Conservation (phyloP, 1,284 basidiomycete genomes). For the Limonomyces culmigenus region DNA sequence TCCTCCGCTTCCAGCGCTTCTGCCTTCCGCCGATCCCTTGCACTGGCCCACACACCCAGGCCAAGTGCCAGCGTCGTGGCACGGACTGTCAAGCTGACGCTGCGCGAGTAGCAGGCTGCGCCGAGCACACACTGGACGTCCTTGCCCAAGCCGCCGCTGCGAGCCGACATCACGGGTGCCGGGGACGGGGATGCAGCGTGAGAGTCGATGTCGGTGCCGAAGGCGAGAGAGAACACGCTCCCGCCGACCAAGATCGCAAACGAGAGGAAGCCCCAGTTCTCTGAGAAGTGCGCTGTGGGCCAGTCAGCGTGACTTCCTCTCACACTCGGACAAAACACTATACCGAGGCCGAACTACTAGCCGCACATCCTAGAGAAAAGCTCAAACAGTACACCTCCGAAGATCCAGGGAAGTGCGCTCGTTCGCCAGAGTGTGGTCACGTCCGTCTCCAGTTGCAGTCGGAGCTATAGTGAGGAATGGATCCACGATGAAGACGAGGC, state of each 20-base stretch:
- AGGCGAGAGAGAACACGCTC: conserved; percentile 74
- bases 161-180: conserved; percentile 4
- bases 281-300: conserved; percentile 46
- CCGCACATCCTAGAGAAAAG: conserved; percentile 61
- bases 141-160: conserved; percentile 13
- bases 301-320: background rate
- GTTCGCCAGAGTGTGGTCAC: conserved; percentile 60
- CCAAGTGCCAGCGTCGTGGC: conserved; percentile 29
- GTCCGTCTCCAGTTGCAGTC: no score
- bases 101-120: conserved; percentile 31
- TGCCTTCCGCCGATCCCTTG: conserved; percentile 23
- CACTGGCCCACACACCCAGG: conserved; percentile 30
- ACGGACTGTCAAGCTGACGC: conserved; percentile 28
- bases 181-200: no score
- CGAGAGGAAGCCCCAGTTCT: conserved; percentile 77
- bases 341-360: conserved; percentile 77
- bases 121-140: conserved; percentile 31
- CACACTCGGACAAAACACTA: conserved; percentile 1
- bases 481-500: no score
- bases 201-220: conserved; percentile 65
- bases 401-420: conserved; percentile 52
- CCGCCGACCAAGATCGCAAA: conserved; percentile 71
- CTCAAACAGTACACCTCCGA: conserved; percentile 71
- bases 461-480: no score
- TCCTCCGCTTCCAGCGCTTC: no score